Base-by-base conservation (phyloP, 2,329 filamentous ascomycete genomes). In the Arthrobotrys conoides region DNA sequence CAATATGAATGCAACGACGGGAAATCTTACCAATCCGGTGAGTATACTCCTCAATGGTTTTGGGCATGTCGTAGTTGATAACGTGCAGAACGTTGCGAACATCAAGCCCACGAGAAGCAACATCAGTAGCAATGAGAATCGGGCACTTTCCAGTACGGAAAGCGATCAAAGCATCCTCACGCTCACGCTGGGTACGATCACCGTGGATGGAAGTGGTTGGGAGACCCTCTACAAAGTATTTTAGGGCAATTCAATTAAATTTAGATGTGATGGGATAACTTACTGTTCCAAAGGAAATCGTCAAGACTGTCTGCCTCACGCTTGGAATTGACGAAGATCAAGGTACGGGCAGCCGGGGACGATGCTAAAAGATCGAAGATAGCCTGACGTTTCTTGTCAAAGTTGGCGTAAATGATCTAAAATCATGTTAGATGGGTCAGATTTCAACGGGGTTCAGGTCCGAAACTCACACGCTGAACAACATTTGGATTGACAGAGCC, bases 41-140 rank as follows among this genome's bases (percentile, higher is more conserved):
- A 27, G 92, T 90, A 82, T 98, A 99, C 84, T 98, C 96, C 61
- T 93, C 90, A 71, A 97, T 97, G 1, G 94, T 95, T n/a, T 93
- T 94, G 81, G 95, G 88, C 0, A 98, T 86, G 79, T 98, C 94
- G 82, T 91, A 98, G 85, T 99, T 98, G 87, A 99, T 91, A 77
- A 99, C 92, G 80, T 97, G 93, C 86, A 91, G 90, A 5, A 98
- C 91, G 80, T 96, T 93, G 73, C 89, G 89, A 41, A 97, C 91
- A 81, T 98, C 94, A 38, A 97, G 90, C 5, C 96, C 96, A 82
- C 96, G 93, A 83, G 93, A 92, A 65, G 92, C 91, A 65, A 99
- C 89, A 59, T 93, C 93, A 22, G 95, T 98, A 10, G 95, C 90
- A 76, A 98, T 89, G 73, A 99, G 85, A 70, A 99, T 92, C 0